Conservation (phyloP, 164 flowering plant genomes). For the Magnolia kwangsiensis region DNA sequence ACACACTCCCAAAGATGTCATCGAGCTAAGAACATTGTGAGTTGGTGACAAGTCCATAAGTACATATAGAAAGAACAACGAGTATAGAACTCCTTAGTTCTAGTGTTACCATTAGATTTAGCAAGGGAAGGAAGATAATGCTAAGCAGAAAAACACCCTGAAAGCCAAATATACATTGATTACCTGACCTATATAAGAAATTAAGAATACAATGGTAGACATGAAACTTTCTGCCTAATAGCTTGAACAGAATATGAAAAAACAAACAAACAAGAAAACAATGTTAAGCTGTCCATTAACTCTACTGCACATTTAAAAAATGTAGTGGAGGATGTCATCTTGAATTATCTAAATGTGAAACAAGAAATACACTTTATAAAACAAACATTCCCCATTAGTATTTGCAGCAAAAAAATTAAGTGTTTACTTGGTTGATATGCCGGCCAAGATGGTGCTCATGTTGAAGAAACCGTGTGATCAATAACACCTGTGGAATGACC, state of each 20-base stretch:
- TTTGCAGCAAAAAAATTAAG: slow-evolving; percentile 3
- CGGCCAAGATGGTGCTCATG: slow-evolving; percentile 92
- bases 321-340: background rate
- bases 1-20: too few species aligned
- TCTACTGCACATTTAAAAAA: background rate
- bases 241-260: background rate
- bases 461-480: slow-evolving; percentile 90
- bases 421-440: slow-evolving; percentile 63
- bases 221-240: too few species aligned
- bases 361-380: background rate
- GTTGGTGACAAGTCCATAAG: too few species aligned
- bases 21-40: too few species aligned
- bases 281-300: background rate
- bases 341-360: background rate
- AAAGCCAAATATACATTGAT: too few species aligned
- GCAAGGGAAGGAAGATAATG: too few species aligned
- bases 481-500: slow-evolving; percentile 48
- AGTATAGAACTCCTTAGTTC: too few species aligned
- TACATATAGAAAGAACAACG: too few species aligned
- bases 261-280: background rate
- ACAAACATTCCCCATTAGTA: background rate
- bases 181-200: too few species aligned
- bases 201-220: too few species aligned
- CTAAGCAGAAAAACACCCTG: too few species aligned
- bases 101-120: too few species aligned